Percentiles rank a stretch among this genome's conserved stretches.
Conservation (phyloP, 495 filamentous ascomycete genomes). For the Aspergillus carlsbadensis region DNA sequence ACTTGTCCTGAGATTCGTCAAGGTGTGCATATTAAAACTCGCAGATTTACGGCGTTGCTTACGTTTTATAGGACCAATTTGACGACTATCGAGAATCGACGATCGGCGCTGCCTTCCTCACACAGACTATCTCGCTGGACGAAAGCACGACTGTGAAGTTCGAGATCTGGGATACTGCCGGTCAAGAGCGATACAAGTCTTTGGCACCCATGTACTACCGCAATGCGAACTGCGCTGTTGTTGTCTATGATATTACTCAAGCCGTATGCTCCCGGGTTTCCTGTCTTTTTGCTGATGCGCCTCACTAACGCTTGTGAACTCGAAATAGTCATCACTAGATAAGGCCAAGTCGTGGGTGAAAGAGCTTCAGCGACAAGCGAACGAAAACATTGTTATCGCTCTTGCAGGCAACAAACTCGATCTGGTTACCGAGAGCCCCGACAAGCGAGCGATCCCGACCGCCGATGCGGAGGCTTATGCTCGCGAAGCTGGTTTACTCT, state of each 20-base stretch:
- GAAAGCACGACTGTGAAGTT: slow-evolving; percentile 99
- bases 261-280: slow-evolving; percentile 60
- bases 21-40: slow-evolving; percentile 54
- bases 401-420: slow-evolving; percentile 97
- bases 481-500: slow-evolving; percentile 85
- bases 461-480: slow-evolving; percentile 95
- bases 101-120: slow-evolving; percentile 97
- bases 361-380: slow-evolving; percentile 95
- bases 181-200: slow-evolving; percentile 97
- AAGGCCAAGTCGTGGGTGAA: slow-evolving; percentile 99
- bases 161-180: slow-evolving; percentile 99
- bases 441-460: slow-evolving; percentile 86
- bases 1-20: slow-evolving; percentile 95
- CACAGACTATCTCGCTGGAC: slow-evolving; percentile 96
- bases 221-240: slow-evolving; percentile 98
- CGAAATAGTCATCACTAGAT: slow-evolving; percentile 82
- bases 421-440: slow-evolving; percentile 82
- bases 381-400: slow-evolving; percentile 99
- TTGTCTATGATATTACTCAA: slow-evolving; percentile 99
- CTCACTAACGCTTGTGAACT: slow-evolving; percentile 13
- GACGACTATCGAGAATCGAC: slow-evolving; percentile 99
- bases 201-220: slow-evolving; percentile 99
- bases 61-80: slow-evolving; percentile 82
- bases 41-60: not conserved
- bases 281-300: not conserved